Conservation (phyloP, 208 protist genomes). For the Acanthamoeba sp. region DNA sequence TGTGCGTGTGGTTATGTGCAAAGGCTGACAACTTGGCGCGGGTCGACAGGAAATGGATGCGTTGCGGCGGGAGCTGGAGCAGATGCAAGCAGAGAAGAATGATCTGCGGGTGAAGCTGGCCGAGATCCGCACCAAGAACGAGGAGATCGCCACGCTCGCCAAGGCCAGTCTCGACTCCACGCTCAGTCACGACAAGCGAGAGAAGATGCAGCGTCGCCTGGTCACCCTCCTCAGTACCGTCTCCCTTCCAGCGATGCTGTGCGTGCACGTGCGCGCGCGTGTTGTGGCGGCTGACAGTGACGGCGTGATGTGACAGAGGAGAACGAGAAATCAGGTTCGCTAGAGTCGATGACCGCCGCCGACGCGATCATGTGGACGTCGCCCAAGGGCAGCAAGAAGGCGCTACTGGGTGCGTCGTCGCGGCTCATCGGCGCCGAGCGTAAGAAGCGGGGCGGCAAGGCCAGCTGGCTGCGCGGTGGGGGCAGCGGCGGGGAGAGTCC, state of each 20-base stretch:
- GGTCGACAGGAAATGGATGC: neutral
- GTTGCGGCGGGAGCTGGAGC: constrained; percentile 9
- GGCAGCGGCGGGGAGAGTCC: neutral
- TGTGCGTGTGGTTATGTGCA: neutral
- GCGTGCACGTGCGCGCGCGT: neutral
- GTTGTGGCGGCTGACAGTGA: too few relatives aligned
- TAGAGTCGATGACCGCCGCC: neutral
- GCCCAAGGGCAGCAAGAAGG: constrained; percentile 24
- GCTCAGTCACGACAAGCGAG: constrained; percentile 20
- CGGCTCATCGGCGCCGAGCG: neutral
- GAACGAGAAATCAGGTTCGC: neutral
- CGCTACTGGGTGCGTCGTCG: neutral
- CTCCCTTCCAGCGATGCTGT: neutral
- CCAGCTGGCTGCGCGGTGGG: neutral
- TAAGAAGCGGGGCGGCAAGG: constrained; percentile 1
- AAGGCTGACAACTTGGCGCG: too few relatives aligned
- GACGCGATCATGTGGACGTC: neutral
- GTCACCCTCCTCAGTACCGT: constrained; percentile 17
- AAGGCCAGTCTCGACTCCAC: neutral
- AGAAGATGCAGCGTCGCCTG: constrained; percentile 17
- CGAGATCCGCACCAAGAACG: constrained; percentile 47
- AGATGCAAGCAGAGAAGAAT: constrained; percentile 21
- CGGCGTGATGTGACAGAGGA: neutral
- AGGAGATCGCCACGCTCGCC: constrained; percentile 46
- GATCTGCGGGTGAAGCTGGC: constrained; percentile 42